These are phyloP conservation scores for Lepidium sativum DNA, from an alignment of 345 rosid species.

Conservation along the genomic window DNA sequence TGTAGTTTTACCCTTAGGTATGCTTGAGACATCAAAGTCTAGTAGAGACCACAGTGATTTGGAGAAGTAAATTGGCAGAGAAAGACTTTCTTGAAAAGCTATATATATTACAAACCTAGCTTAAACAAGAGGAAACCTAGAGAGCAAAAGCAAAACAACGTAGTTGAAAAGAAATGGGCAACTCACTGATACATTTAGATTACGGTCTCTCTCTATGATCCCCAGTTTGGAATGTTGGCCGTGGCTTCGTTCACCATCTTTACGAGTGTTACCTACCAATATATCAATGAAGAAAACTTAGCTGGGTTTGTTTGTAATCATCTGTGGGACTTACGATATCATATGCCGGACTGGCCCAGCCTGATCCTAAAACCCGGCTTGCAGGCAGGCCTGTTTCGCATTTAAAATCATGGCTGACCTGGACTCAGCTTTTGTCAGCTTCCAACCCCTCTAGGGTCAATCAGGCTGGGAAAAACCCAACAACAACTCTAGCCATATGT, in stretches of 20 bases:
- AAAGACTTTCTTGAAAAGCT: not conserved
- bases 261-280: slow-evolving; percentile 71
- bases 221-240: slow-evolving; percentile 80
- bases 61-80: not conserved
- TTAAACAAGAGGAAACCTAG: not conserved
- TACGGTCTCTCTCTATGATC: slow-evolving; percentile 16
- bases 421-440: not conserved
- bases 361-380: not conserved
- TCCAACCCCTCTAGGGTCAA: no score
- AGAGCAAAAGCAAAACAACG: not conserved
- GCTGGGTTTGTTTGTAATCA: not conserved
- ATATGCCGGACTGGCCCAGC: not conserved
- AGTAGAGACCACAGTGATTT: not conserved
- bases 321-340: not conserved
- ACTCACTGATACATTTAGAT: not conserved
- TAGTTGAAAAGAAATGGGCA: not conserved
- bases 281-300: slow-evolving; percentile 5
- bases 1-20: not conserved
- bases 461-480: no score
- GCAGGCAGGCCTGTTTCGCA: not conserved
- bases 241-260: slow-evolving; percentile 97
- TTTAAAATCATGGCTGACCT: not conserved
- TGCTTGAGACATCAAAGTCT: not conserved
- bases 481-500: not conserved
- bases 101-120: slow-evolving; percentile 9